phyloP scores from a whole-genome alignment of 176 grass and related monocot species.

The Olyra latifolia region DNA sequence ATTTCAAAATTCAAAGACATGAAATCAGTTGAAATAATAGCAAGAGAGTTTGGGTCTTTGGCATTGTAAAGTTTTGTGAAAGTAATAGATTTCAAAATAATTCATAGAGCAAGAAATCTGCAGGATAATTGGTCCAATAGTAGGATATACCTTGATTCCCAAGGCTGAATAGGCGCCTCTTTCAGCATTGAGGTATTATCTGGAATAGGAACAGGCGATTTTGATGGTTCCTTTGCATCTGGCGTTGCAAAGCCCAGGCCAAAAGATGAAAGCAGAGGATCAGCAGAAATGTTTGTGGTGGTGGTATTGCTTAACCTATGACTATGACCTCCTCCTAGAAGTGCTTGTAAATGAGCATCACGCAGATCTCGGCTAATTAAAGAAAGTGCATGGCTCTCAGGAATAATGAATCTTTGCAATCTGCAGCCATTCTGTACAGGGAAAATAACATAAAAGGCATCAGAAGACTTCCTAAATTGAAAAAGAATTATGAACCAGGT shows the following conservation, averaged over 20 bases:
- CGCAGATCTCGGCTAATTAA: conserved; percentile 73
- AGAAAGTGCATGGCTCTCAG: conserved; percentile 68
- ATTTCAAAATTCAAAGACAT: neutral
- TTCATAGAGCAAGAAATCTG: neutral
- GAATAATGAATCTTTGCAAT: conserved; percentile 69
- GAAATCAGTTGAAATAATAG: neutral
- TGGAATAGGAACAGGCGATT: conserved; percentile 56
- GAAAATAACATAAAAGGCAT: conserved; percentile 37
- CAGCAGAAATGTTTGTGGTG: conserved; percentile 69
- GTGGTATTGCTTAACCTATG: conserved; percentile 42
- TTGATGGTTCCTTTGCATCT: conserved; percentile 65
- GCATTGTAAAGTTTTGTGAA: neutral
- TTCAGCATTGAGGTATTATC: conserved; percentile 47
- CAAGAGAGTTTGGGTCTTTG: neutral
- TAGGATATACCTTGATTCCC: conserved; percentile 74
- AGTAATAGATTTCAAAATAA: neutral
- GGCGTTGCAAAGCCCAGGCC: conserved; percentile 61
- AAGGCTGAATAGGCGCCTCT: conserved; percentile 51
- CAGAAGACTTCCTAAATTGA: conserved; percentile 18
- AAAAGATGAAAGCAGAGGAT: conserved; percentile 90
- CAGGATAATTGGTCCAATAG: neutral
- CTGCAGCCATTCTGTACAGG: conserved; percentile 66
- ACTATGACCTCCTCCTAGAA: conserved; percentile 67
- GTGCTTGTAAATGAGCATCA: conserved; percentile 75
- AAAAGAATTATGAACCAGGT: neutral